Percentiles rank a stretch among this genome's conserved stretches.
Conservation (phyloP, 371 early-diverging fungal species). For the Mortierella sp. region DNA sequence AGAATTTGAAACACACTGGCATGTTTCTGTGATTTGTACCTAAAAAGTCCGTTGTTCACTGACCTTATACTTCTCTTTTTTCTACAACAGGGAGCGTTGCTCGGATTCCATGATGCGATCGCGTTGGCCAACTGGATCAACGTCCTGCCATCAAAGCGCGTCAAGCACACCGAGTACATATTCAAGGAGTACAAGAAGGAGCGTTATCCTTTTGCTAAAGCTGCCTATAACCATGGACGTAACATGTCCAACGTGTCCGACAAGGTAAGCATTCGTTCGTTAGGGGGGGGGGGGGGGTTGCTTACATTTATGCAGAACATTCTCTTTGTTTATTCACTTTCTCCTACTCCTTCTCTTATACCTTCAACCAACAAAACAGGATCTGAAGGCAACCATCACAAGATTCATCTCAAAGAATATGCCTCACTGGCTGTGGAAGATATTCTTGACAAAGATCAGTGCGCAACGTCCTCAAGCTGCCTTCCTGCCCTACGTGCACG, state of each 20-base stretch:
- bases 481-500: constrained; percentile 19
- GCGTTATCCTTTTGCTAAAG: constrained; percentile 14
- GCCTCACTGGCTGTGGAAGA: constrained; percentile 7
- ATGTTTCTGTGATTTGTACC: background rate
- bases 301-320: background rate
- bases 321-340: background rate
- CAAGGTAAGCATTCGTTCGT: background rate
- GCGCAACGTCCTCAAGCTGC: constrained; percentile 12
- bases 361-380: background rate
- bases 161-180: background rate
- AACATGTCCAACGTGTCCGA: constrained; percentile 14
- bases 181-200: constrained; percentile 22
- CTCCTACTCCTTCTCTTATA: background rate
- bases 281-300: no score
- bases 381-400: constrained; percentile 2
- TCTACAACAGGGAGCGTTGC: constrained; percentile 9
- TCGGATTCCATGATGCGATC: constrained; percentile 18
- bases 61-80: background rate
- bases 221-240: constrained; percentile 1
- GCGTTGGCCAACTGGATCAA: constrained; percentile 23
- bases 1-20: background rate
- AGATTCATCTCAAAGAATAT: constrained; percentile 12
- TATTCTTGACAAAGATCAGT: background rate
- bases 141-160: background rate
- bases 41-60: background rate